phyloP scores from a whole-genome alignment of 805 yeast genomes.

The Metschnikowia peoriensis region DNA sequence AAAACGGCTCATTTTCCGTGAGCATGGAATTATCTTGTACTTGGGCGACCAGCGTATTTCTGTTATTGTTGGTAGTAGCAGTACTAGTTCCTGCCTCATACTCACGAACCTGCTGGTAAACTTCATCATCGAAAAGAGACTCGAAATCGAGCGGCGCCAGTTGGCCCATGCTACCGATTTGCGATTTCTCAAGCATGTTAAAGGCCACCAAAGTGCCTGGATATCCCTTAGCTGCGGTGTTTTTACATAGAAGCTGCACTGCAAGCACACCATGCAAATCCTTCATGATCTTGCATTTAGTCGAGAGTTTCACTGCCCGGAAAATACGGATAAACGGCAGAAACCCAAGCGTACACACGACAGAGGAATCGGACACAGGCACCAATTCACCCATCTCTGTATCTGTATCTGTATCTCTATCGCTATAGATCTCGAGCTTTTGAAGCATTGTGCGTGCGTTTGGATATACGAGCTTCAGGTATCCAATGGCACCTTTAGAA shows the following conservation, averaged over 20 bases:
- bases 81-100: conserved; percentile 6
- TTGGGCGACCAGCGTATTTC: not conserved
- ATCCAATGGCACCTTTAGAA: conserved; percentile 73
- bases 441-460: conserved; percentile 61
- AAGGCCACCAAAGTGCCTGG: conserved; percentile 40
- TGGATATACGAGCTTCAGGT: conserved; percentile 65
- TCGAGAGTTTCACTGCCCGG: conserved; percentile 36
- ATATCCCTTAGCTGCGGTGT: conserved; percentile 24
- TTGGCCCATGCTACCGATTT: conserved; percentile 16
- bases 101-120: conserved; percentile 24
- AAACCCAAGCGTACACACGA: conserved; percentile 33
- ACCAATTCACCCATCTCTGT: not conserved
- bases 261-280: conserved; percentile 37
- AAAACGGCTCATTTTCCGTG: conserved; percentile 7
- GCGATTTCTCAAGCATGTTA: conserved; percentile 36
- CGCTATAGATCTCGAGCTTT: conserved; percentile 45
- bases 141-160: conserved; percentile 15
- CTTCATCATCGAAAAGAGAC: conserved; percentile 27
- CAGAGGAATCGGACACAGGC: conserved; percentile 19
- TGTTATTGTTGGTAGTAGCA: not conserved
- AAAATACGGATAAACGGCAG: conserved; percentile 31
- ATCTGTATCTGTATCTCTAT: conserved; percentile 1
- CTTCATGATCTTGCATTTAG: conserved; percentile 39
- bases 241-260: conserved; percentile 39
- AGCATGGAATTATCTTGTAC: not conserved